Evolutionary conservation across 345 rosid genomes (phyloP).

Genomic region (Linum lewisii): DNA sequence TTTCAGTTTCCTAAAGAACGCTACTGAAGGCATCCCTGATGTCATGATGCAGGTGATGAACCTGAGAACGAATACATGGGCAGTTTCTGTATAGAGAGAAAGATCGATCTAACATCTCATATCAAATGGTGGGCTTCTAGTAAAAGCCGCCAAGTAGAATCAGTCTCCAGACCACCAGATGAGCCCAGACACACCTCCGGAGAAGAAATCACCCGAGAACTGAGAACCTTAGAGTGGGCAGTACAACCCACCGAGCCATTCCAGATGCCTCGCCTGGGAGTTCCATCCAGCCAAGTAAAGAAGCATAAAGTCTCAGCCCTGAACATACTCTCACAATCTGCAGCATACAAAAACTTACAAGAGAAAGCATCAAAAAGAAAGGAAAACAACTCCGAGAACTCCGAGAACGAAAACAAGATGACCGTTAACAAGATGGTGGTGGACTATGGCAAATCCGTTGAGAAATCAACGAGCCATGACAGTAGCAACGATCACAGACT

Average conservation of each 20-base stretch:
- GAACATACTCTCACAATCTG: slow-evolving; percentile 70
- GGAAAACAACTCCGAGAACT: slow-evolving; percentile 49
- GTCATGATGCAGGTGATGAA: slow-evolving; percentile 59
- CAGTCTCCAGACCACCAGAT: slow-evolving; percentile 51
- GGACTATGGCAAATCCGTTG: slow-evolving; percentile 72
- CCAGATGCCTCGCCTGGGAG: slow-evolving; percentile 74
- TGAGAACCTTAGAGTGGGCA: slow-evolving; percentile 58
- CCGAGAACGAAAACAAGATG: slow-evolving; percentile 73
- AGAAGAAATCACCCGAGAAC: slow-evolving; percentile 70
- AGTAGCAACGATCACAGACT: slow-evolving; percentile 29
- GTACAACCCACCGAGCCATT: slow-evolving; percentile 68
- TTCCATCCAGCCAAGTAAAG: slow-evolving; percentile 28
- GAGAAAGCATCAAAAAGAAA: slow-evolving; percentile 63
- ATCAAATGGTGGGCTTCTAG: slow-evolving; percentile 92
- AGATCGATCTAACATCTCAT: slow-evolving; percentile 70
- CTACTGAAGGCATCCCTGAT: slow-evolving; percentile 3
- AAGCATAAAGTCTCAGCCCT: slow-evolving; percentile 58
- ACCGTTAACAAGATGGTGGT: slow-evolving; percentile 38
- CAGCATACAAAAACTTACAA: slow-evolving; percentile 75
- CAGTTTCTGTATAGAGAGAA: slow-evolving; percentile 66
- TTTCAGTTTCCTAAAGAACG: not conserved
- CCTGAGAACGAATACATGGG: slow-evolving; percentile 65
- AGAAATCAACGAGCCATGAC: slow-evolving; percentile 50
- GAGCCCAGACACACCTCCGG: slow-evolving; percentile 41
- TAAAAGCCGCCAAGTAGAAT: slow-evolving; percentile 60